Conservation (phyloP, 73 alveolate species). For the Paramecium biaurelia region DNA sequence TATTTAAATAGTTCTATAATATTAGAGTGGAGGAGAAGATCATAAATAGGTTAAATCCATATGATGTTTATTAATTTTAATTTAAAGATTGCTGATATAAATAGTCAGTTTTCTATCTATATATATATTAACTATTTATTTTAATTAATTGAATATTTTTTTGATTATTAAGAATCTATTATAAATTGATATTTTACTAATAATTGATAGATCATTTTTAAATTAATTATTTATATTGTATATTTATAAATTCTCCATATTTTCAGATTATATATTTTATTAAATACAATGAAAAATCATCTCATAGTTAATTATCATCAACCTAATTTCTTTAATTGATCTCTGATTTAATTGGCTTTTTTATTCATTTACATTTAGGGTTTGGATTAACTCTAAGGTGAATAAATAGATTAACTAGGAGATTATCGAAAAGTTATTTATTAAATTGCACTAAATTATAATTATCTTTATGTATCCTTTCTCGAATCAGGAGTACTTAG, state of each 20-base stretch:
- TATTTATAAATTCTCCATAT: no score
- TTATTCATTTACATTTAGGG: neutral
- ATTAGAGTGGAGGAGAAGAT: neutral
- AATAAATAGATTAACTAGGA: neutral
- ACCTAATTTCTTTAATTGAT: neutral
- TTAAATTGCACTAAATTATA: neutral
- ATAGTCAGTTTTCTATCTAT: no score
- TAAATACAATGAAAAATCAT: neutral
- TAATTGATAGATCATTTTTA: no score
- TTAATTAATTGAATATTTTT: no score
- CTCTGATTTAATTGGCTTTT: constrained; percentile 15
- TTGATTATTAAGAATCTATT: no score
- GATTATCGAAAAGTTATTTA: neutral
- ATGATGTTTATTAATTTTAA: neutral
- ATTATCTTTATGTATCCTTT: neutral
- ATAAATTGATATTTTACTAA: no score
- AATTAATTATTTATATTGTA: no score
- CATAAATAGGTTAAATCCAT: neutral
- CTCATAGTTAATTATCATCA: neutral
- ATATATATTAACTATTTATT: no score
- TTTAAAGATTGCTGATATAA: neutral
- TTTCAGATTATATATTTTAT: neutral
- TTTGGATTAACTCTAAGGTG: neutral
- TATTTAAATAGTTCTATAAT: no score
- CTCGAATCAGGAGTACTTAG: neutral